Evolutionary conservation across 1,139 yeast species (phyloP).

Genomic region (Geotrichum macrosporum): DNA sequence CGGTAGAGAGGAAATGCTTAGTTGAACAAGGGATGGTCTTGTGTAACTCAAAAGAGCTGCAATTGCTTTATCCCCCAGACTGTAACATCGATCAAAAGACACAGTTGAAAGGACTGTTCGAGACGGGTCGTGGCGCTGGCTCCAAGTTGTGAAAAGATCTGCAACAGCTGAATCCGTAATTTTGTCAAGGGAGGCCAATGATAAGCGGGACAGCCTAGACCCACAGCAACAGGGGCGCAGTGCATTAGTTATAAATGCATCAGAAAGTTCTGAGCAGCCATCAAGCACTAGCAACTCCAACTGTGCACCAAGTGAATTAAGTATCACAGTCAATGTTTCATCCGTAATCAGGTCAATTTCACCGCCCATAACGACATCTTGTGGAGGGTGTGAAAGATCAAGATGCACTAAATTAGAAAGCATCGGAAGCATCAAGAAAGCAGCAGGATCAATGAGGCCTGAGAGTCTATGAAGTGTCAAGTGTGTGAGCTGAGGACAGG

Average conservation of each 20-base stretch:
- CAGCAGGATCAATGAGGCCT: constrained; percentile 59
- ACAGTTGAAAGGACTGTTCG: constrained; percentile 50
- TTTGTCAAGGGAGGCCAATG: constrained; percentile 53
- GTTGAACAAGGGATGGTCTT: constrained; percentile 57
- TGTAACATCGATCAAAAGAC: constrained; percentile 56
- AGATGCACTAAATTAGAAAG: constrained; percentile 51
- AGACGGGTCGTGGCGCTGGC: constrained; percentile 48
- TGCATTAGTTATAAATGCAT: constrained; percentile 55
- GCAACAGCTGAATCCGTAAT: constrained; percentile 63
- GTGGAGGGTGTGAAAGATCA: constrained; percentile 59
- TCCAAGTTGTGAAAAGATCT: constrained; percentile 52
- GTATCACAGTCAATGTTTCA: constrained; percentile 64
- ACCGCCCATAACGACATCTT: constrained; percentile 26
- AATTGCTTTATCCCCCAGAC: constrained; percentile 59
- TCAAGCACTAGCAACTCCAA: constrained; percentile 57
- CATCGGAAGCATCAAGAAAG: constrained; percentile 62
- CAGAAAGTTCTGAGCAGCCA: constrained; percentile 72
- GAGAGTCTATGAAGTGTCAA: constrained; percentile 64
- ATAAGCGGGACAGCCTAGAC: constrained; percentile 46
- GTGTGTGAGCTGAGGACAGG: constrained; percentile 48
- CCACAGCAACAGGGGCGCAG: constrained; percentile 53
- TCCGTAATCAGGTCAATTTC: constrained; percentile 56
- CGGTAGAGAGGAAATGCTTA: constrained; percentile 67
- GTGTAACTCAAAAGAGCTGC: constrained; percentile 62
- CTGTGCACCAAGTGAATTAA: constrained; percentile 60